These are phyloP conservation scores for Neurospora sp. DNA, from an alignment of 2,329 filamentous ascomycete species.

Conservation along the genomic window DNA sequence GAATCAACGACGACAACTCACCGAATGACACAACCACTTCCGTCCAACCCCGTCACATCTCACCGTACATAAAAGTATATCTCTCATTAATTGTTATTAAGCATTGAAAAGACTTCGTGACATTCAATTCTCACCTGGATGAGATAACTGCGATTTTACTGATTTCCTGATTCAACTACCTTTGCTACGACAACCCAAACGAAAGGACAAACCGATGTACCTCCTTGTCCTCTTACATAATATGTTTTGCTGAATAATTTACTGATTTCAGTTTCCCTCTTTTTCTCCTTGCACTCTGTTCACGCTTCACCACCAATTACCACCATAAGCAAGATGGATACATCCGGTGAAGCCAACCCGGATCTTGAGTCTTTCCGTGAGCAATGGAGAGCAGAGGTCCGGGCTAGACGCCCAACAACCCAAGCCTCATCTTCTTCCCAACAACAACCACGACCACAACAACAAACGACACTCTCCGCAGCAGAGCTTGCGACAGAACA, in stretches of 20 bases:
- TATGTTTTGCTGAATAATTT: neutral
- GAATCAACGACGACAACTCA: slow-evolving; percentile 1
- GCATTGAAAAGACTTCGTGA: neutral
- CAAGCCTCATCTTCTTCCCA: slow-evolving; percentile 3
- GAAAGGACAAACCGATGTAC: neutral
- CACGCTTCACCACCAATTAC: neutral
- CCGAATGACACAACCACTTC: slow-evolving; percentile 12
- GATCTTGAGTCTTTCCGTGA: slow-evolving; percentile 81
- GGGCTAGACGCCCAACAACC: slow-evolving; percentile 25
- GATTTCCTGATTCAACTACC: neutral
- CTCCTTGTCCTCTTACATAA: neutral
- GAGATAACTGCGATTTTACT: neutral
- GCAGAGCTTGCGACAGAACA: slow-evolving; percentile 1
- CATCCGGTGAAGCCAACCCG: slow-evolving; percentile 38
- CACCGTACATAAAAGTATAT: neutral
- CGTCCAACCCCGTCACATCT: neutral
- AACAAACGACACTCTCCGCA: neutral
- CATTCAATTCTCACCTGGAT: neutral
- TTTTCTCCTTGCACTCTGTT: neutral
- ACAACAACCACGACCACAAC: slow-evolving; percentile 5
- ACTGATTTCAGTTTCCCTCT: neutral
- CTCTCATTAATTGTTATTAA: neutral
- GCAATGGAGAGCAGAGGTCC: slow-evolving; percentile 78
- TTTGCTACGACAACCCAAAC: neutral
- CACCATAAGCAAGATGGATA: slow-evolving; percentile 13